Evolutionary conservation across 176 grass and related monocot species (phyloP), one percentile per base, ranked within the genome.

Genomic region (Lolium multiflorum): DNA sequence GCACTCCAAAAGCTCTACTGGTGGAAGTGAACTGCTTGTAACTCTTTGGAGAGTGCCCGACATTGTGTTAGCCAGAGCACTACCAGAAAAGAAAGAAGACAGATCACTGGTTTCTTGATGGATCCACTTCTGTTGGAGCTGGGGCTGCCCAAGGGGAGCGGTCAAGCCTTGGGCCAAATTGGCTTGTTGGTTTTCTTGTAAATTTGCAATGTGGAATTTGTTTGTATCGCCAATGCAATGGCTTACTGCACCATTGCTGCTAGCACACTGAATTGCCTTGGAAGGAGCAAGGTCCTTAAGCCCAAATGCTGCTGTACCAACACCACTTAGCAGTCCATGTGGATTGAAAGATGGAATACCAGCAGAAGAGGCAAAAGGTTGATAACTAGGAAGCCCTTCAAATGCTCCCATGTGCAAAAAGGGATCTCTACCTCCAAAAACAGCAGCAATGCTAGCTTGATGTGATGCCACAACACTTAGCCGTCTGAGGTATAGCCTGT

Each of bases 401-500:
- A 97, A 91, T 80, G 88, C 90, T 81, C 92, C 90, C 82, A 96
- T 90, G 24, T 92, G 93, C 82, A 94, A 51, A 71, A 91, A 95
- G 9, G 92, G 85, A 50, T 96, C 94, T 71, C 88, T 91, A 60
- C 86, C 90, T 63, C 94, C 92, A 85, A 99, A 87, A 28, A 90
- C 92, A 78, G 97, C 92, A 74, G 85, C 90, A 84, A 99, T 83
- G 77, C 89, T 99, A 72, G 90, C 94, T 71, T 99, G 97, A 15
- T 94, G 97, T 47, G 88, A 89, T 20, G 97, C 92, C 44, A 90
- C 92, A 48, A 73, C 87, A 92, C 92, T 94, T 54, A 99, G 79
- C 15, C 97, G 89, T 86, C 90, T 97, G 76, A 99, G 89, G 82
- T 97, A 99, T 69, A 99, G 94, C 82, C 97, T 92, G 77, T 99